phyloP scores from a whole-genome alignment of 345 rosid genomes.

The Erodium maritimum region DNA sequence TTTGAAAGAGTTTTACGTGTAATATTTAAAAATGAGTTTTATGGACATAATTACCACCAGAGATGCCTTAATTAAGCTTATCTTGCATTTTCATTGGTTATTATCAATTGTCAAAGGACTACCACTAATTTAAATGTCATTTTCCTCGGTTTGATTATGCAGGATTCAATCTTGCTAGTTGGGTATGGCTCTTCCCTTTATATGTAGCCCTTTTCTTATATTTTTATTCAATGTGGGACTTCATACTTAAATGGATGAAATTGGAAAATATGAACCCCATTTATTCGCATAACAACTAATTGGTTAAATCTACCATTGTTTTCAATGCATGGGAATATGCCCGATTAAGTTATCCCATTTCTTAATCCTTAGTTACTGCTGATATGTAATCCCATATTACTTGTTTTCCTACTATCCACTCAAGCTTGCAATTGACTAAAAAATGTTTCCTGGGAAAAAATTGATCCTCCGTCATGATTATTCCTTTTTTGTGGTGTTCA shows the following conservation, averaged over 20 bases:
- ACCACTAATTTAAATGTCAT: no score
- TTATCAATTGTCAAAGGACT: no score
- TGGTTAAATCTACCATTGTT: background rate
- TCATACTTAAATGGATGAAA: no score
- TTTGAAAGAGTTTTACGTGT: background rate
- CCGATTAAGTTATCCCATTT: background rate
- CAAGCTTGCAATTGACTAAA: background rate
- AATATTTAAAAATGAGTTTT: no score
- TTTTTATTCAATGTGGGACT: no score
- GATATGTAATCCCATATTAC: background rate
- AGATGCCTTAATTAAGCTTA: background rate
- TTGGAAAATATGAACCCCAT: background rate
- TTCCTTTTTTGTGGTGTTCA: background rate
- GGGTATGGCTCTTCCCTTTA: no score
- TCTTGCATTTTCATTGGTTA: background rate
- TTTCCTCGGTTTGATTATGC: no score
- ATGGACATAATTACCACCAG: background rate
- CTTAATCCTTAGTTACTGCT: background rate
- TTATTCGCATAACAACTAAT: no score
- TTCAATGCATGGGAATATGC: background rate
- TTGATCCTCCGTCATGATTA: background rate
- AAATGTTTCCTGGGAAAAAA: background rate
- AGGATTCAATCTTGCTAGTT: no score
- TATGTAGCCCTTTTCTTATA: no score
- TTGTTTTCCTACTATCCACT: no score